Base-by-base conservation (phyloP, 2,329 filamentous ascomycete genomes). In the Aureobasidium mangrovei region DNA sequence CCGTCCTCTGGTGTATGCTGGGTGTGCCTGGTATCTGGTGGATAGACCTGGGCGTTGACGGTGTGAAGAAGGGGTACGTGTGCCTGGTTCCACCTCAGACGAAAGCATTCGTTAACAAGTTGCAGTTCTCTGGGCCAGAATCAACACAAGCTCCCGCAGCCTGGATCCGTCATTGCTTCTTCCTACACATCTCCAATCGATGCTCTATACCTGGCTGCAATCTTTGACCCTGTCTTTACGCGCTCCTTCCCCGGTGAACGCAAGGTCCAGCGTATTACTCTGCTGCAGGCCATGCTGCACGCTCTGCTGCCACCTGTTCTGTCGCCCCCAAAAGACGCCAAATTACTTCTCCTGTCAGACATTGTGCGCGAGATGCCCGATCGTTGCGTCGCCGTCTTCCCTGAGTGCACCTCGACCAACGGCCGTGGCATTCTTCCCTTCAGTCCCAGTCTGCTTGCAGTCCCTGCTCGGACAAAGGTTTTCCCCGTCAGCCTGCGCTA, bases 11-110 rank as follows among this genome's bases (percentile, higher is more conserved):
- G 91, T 80, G 83, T 57, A 80, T 97, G 60, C 80, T 98, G 62
- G 86, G 83, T 36, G 86, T 95, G 56, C 89, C 91, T 0, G 91
- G 93, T 29, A 88, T 98, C 56, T 97, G 91, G 90, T 97, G 91
- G 91, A 85, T 96, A 55, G 93, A 98, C 70, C 76, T 98, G n/a
- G 91, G 96, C 70, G 88, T 98, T 60, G 93, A 98, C 68, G 91
- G 91, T 56, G 93, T 98, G 53, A 91, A 88, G 72, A 88, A 90
- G 72, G 93, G 93, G 73, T 91, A 69, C 54, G 75, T 66, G 7
- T 7, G 26, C 27, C 10, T 46, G 28, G 9, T 4, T 18, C 35
- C 26, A 39, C 1, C n/a, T 24, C n/a, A 10, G 27, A 29, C 18
- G 18, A n/a, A 4, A n/a, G n/a, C 7, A 12, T 49, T 7, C 44